These are phyloP conservation scores for Sphagnum fallax DNA, from an alignment of 228 moss, liverwort and hornwort genomes.

Conservation along the genomic window DNA sequence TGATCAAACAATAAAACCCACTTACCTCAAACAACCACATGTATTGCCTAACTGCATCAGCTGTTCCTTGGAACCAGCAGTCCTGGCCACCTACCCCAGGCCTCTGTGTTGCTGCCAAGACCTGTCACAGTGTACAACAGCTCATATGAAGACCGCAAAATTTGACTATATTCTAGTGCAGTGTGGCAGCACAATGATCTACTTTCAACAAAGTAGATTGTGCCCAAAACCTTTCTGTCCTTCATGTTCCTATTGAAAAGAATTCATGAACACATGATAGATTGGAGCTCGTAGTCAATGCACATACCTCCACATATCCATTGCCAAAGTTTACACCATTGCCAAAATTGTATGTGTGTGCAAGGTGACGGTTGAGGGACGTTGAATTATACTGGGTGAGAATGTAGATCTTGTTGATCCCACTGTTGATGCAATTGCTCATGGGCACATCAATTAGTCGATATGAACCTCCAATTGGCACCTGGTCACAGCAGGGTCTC, in stretches of 20 bases:
- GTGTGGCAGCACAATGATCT: neutral
- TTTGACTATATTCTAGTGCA: neutral
- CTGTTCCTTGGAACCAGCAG: constrained; percentile 77
- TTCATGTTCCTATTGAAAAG: neutral
- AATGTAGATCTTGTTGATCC: constrained; percentile 76
- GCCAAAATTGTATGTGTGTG: constrained; percentile 72
- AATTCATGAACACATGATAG: no score
- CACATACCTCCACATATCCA: constrained; percentile 53
- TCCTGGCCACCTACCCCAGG: constrained; percentile 52
- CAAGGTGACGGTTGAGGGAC: constrained; percentile 66
- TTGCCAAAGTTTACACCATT: constrained; percentile 74
- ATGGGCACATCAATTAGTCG: constrained; percentile 77
- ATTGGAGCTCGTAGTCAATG: no score
- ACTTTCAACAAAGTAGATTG: neutral
- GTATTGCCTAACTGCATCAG: constrained; percentile 81
- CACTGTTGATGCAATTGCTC: constrained; percentile 89
- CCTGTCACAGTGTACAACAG: constrained; percentile 14
- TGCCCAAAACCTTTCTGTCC: neutral
- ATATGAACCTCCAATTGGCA: constrained; percentile 69
- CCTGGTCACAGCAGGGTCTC: constrained; percentile 17
- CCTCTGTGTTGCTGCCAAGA: constrained; percentile 73
- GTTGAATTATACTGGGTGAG: constrained; percentile 75
- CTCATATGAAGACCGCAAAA: neutral
- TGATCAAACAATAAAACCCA: neutral
- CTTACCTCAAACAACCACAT: constrained; percentile 73